Base-by-base conservation (phyloP, 2,329 filamentous ascomycete species). In the Curvularia eragrostidis region DNA sequence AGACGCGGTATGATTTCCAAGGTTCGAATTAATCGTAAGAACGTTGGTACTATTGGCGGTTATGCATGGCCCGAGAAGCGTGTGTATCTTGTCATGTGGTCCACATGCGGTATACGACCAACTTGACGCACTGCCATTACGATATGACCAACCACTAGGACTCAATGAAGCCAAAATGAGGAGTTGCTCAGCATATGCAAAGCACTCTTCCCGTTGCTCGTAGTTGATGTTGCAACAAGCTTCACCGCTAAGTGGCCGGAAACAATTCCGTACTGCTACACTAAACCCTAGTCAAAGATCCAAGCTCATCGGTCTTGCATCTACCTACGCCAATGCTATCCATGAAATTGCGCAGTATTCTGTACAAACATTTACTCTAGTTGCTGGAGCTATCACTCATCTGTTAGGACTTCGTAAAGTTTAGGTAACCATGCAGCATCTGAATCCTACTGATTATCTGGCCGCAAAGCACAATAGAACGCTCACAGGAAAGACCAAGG, bases 1-100 rank as follows among this genome's bases (percentile, higher is more conserved):
- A 93, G 65, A 81, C 87, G 8, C 4, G 8, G 10, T 2, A 12
- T 6, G 28, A 12, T 30, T 2, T 7, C 5, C 10, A 5, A 12
- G 8, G 10, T 30, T 8, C 10, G 28, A 3, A 36, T 36, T 8
- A 2, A 36, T 8, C 18, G 2, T 36, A 36, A 36, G 15, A 36
- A 9, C 2, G 9, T 1, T 36, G 15, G 34, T 26, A 26, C 34
- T 36, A 15, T 6, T n/a, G 5, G 15, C 8, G 8, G 5, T 18
- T 2, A 18, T 18, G 34, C 3, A 18, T 7, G n/a, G 12, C 34
- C 9, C 15, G 15, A 18, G 34, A 18, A 15, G 15, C 7, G 32
- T n/a, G 15, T n/a, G 10, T 6, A n/a, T 36, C 32, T 36, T 12
- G 32, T 36, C 5, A 36, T 36, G 32, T n/a, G 6, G 12, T 36